Percentiles rank a stretch among this genome's conserved stretches.
Conservation (phyloP, 345 rosid species). For the Psidium guajava region DNA sequence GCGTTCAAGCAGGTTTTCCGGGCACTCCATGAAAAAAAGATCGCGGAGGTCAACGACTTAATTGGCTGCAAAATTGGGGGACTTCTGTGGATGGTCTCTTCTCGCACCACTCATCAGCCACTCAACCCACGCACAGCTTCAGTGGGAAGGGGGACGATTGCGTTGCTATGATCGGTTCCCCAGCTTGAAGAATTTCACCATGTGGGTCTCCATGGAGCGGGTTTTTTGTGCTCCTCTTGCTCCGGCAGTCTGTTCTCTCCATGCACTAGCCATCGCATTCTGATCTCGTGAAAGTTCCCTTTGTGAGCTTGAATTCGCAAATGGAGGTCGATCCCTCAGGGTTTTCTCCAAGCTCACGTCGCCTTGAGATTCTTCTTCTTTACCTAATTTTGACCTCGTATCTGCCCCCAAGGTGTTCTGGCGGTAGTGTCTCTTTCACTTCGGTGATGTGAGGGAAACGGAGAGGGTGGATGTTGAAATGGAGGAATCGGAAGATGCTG, state of each 20-base stretch:
- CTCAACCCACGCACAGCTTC: not conserved
- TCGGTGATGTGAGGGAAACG: slow-evolving; percentile 39
- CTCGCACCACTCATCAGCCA: not conserved
- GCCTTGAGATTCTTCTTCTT: not conserved
- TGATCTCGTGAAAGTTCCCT: not conserved
- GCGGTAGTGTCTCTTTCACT: slow-evolving; percentile 55
- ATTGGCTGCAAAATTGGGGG: too few relatives aligned
- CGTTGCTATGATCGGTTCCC: not conserved
- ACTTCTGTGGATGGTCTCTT: not conserved
- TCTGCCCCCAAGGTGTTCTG: slow-evolving; percentile 28
- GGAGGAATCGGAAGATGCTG: slow-evolving; percentile 1
- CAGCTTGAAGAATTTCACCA: not conserved
- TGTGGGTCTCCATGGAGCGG: slow-evolving; percentile 4
- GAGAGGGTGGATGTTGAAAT: slow-evolving; percentile 9
- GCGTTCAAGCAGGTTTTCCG: too few relatives aligned
- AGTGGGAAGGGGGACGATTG: rapidly evolving
- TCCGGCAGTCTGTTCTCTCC: slow-evolving; percentile 6
- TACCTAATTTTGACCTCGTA: not conserved
- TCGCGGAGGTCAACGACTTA: too few relatives aligned
- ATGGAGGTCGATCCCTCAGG: not conserved
- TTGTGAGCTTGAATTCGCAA: not conserved
- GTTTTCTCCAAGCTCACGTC: not conserved
- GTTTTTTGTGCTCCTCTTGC: slow-evolving; percentile 2
- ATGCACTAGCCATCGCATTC: not conserved
- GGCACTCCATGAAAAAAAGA: too few relatives aligned